Evolutionary conservation across 495 filamentous ascomycete genomes (phyloP).

Genomic region (Coniosporium apollinis): DNA sequence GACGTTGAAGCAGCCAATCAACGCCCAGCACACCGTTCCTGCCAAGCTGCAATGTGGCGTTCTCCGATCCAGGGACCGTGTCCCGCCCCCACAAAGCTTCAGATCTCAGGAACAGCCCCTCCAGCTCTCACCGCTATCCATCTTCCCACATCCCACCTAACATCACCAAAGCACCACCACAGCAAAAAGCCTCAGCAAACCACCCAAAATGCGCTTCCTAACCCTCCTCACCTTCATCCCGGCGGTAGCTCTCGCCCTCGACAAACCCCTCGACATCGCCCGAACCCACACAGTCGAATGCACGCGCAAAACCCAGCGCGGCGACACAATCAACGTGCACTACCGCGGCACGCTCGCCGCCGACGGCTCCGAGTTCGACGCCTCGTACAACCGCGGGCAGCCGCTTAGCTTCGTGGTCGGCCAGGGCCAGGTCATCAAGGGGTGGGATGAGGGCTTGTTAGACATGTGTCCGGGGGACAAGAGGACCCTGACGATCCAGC

Average conservation of each 20-base stretch:
- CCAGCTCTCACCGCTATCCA: too few species aligned
- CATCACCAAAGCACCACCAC: too few species aligned
- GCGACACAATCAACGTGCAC: constrained; percentile 27
- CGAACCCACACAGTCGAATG: constrained; percentile 20
- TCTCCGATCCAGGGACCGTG: too few species aligned
- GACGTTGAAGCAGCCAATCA: too few species aligned
- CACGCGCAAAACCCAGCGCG: constrained; percentile 20
- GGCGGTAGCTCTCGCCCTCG: constrained; percentile 11
- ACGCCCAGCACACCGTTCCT: too few species aligned
- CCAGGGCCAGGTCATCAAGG: constrained; percentile 29
- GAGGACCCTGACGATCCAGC: constrained; percentile 26
- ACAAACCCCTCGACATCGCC: constrained; percentile 25
- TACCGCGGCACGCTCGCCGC: constrained; percentile 28
- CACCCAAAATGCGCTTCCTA: constrained; percentile 12
- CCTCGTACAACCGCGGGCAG: constrained; percentile 27
- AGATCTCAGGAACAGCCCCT: too few species aligned
- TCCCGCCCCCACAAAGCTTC: too few species aligned
- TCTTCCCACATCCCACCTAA: too few species aligned
- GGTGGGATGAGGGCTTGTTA: constrained; percentile 27
- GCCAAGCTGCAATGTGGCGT: too few species aligned
- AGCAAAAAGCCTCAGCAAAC: constrained; percentile 2
- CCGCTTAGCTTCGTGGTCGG: constrained; percentile 27
- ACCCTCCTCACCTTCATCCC: constrained; percentile 13
- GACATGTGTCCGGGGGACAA: constrained; percentile 30
- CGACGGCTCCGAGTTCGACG: constrained; percentile 27